Evolutionary conservation across 2,329 filamentous ascomycete species (phyloP).

Genomic region (Graphilbum fragrans): DNA sequence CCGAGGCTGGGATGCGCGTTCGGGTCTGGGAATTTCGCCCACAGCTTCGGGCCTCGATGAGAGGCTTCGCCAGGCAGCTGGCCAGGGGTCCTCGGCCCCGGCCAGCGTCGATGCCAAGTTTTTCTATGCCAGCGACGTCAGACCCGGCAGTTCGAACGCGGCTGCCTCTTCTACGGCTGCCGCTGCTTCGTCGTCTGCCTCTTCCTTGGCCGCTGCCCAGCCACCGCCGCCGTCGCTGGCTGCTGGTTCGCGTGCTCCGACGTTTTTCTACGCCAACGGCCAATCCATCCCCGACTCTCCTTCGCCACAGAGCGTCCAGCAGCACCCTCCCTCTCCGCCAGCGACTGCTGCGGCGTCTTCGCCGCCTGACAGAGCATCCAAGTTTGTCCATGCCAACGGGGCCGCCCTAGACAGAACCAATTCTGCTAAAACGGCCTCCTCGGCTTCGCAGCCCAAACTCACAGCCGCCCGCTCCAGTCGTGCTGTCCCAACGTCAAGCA

Average conservation of each 20-base stretch:
- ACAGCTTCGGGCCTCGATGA: constrained; percentile 13
- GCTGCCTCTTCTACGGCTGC: not conserved
- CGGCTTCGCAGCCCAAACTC: too few species aligned
- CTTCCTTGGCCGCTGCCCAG: constrained; percentile 2
- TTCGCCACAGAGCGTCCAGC: constrained; percentile 16
- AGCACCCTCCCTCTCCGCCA: not conserved
- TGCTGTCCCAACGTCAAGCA: too few species aligned
- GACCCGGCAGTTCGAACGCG: constrained; percentile 12
- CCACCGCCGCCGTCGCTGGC: constrained; percentile 5
- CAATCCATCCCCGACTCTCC: constrained; percentile 21
- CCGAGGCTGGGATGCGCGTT: constrained; percentile 25
- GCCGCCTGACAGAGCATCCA: constrained; percentile 24
- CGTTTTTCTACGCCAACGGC: constrained; percentile 48
- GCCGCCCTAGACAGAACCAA: constrained; percentile 17
- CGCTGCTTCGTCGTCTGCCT: constrained; percentile 5
- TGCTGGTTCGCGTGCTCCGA: constrained; percentile 24
- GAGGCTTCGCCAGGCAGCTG: constrained; percentile 14
- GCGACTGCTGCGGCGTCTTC: constrained; percentile 4
- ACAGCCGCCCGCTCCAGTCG: too few species aligned
- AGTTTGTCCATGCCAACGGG: constrained; percentile 69
- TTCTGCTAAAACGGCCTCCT: too few species aligned
- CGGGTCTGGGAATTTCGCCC: constrained; percentile 20
- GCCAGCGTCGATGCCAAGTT: constrained; percentile 51
- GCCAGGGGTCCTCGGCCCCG: constrained; percentile 7
- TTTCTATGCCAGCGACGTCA: constrained; percentile 78